These are phyloP conservation scores for Citrus medica DNA, from an alignment of 345 rosid genomes.

Conservation along the genomic window DNA sequence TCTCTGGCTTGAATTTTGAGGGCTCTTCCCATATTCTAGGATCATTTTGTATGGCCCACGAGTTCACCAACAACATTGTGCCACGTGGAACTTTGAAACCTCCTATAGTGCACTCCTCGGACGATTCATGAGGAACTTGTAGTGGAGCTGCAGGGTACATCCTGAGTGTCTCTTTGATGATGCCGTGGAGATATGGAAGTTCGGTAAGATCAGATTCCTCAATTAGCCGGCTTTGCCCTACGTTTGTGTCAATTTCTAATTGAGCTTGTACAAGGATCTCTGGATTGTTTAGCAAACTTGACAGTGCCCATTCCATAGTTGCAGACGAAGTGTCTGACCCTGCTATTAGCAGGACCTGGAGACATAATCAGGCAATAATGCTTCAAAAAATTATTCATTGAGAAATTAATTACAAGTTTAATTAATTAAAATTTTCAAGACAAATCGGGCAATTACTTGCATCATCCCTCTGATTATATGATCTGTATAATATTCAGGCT, in stretches of 20 bases:
- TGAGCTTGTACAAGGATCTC: conserved; percentile 11
- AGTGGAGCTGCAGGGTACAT: conserved; percentile 18
- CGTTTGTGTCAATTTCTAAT: conserved; percentile 14
- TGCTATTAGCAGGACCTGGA: conserved; percentile 19
- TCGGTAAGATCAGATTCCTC: conserved; percentile 24
- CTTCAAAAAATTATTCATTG: not conserved
- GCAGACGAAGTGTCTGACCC: conserved; percentile 23
- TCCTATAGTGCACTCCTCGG: conserved; percentile 22
- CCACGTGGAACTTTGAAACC: conserved; percentile 24
- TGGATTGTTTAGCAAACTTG: conserved; percentile 23
- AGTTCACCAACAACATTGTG: conserved; percentile 18
- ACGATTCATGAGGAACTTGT: conserved; percentile 26
- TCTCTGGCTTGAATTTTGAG: conserved; percentile 27
- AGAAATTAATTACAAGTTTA: not conserved
- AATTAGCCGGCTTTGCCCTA: conserved; percentile 16
- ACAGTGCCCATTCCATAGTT: conserved; percentile 32
- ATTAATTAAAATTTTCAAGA: not conserved
- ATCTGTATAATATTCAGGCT: conserved; percentile 46
- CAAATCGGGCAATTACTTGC: conserved; percentile 11
- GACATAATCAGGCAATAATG: not conserved
- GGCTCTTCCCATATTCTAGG: conserved; percentile 27
- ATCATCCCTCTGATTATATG: conserved; percentile 34
- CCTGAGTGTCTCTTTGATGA: conserved; percentile 24
- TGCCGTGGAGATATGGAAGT: conserved; percentile 19
- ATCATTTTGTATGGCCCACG: conserved; percentile 23